Conservation (phyloP, 2,329 filamentous ascomycete genomes). For the Pyrenophora graminea region DNA sequence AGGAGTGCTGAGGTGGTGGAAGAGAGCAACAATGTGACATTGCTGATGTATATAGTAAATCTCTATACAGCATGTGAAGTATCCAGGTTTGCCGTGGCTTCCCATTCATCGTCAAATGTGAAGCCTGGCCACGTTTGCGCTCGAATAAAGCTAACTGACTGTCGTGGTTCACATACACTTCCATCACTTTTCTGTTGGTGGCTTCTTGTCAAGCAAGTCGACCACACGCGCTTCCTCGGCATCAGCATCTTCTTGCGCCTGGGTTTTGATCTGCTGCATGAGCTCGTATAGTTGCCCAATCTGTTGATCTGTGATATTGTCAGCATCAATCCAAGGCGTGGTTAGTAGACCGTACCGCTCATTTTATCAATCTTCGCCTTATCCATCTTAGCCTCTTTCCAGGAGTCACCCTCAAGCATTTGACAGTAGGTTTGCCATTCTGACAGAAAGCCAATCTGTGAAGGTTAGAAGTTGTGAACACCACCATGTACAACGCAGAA, state of each 20-base stretch:
- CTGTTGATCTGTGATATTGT: conserved; percentile 72
- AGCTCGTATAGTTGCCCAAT: conserved; percentile 91
- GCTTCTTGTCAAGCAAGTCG: conserved; percentile 40
- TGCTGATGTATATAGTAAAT: conserved; percentile 29
- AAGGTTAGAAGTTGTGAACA: conserved; percentile 9
- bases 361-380: conserved; percentile 84
- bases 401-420: conserved; percentile 82
- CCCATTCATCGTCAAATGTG: conserved; percentile 8
- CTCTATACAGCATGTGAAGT: conserved; percentile 13
- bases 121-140: conserved; percentile 20
- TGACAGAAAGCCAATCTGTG: conserved; percentile 89
- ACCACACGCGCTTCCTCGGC: conserved; percentile 21
- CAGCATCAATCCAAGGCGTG: neutral
- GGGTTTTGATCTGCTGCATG: conserved; percentile 76
- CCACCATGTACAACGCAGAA: neutral
- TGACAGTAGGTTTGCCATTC: conserved; percentile 98
- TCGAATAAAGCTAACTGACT: conserved; percentile 5
- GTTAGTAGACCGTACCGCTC: conserved; percentile 70
- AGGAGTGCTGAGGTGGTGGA: neutral
- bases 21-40: conserved; percentile 12
- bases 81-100: conserved; percentile 11
- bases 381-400: conserved; percentile 85
- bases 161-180: conserved; percentile 10
- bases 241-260: conserved; percentile 55
- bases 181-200: conserved; percentile 34